phyloP scores from a whole-genome alignment of 495 filamentous ascomycete genomes.

The Penicillium parvum region DNA sequence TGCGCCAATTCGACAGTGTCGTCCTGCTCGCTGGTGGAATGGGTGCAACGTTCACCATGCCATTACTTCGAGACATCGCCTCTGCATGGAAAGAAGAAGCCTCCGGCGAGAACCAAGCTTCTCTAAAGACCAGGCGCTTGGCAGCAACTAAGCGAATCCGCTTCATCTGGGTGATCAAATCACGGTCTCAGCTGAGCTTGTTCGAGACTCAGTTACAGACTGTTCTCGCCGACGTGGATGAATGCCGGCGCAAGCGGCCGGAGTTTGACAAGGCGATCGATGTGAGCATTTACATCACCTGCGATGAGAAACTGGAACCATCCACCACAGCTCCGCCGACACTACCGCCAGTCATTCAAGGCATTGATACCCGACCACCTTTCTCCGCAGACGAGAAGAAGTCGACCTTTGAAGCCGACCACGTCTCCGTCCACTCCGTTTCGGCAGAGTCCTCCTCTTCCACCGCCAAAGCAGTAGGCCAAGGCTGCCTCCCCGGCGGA shows the following conservation, averaged over 20 bases:
- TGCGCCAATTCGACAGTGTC: slow-evolving; percentile 55
- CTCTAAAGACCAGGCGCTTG: background rate
- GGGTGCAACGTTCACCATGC: slow-evolving; percentile 53
- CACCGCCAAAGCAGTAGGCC: background rate
- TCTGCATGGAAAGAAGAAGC: slow-evolving; percentile 28
- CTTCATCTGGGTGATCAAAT: slow-evolving; percentile 71
- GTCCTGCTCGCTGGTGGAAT: slow-evolving; percentile 59
- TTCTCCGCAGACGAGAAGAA: slow-evolving; percentile 3
- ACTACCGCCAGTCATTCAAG: background rate
- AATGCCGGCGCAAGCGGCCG: slow-evolving; percentile 22
- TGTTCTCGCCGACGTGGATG: slow-evolving; percentile 49
- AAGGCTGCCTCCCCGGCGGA: slow-evolving; percentile 33
- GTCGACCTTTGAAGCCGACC: slow-evolving; percentile 3
- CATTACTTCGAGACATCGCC: slow-evolving; percentile 50
- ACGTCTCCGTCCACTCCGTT: slow-evolving; percentile 22
- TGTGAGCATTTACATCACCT: slow-evolving; percentile 58
- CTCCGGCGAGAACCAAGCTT: background rate
- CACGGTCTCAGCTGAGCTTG: slow-evolving; percentile 62
- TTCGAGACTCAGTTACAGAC: slow-evolving; percentile 59
- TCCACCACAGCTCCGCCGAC: slow-evolving; percentile 1
- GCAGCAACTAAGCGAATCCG: slow-evolving; percentile 60
- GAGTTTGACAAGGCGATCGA: slow-evolving; percentile 42
- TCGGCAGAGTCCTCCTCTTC: slow-evolving; percentile 7
- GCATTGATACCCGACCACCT: background rate
- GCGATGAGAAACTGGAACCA: slow-evolving; percentile 43